A percentile compares a stretch with the other conserved stretches of the same genome.
Conservation (phyloP, 2,329 filamentous ascomycete species). For the Diaporthe batatas region DNA sequence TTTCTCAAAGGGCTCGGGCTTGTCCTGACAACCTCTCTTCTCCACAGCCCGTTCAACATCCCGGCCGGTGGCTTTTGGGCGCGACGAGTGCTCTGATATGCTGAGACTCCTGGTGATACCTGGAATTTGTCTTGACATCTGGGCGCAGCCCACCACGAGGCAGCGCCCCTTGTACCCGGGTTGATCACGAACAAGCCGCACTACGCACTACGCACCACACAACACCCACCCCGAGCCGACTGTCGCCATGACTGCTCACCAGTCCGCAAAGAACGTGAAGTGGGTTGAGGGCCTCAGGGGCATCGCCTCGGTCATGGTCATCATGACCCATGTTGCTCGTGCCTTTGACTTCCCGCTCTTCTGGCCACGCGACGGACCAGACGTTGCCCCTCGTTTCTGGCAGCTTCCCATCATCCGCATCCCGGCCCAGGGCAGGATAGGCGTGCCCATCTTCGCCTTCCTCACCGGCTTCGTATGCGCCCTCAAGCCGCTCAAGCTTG, state of each 20-base stretch:
- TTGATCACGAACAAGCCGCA: no score
- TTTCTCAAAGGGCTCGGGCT: background rate
- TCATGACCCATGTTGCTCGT: constrained; percentile 65
- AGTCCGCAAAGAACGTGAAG: constrained; percentile 48
- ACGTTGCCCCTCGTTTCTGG: constrained; percentile 58
- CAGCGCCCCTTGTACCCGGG: background rate
- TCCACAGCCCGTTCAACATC: background rate
- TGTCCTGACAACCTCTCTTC: background rate
- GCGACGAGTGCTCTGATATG: background rate
- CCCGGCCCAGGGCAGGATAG: constrained; percentile 66
- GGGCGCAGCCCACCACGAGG: constrained; percentile 10
- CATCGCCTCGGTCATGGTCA: constrained; percentile 65
- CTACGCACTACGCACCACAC: no score
- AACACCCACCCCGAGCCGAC: background rate
- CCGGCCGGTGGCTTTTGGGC: background rate
- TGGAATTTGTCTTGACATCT: constrained; percentile 7
- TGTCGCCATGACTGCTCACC: constrained; percentile 28
- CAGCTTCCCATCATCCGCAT: constrained; percentile 67
- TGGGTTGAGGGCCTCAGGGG: constrained; percentile 61
- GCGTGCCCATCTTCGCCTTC: constrained; percentile 69
- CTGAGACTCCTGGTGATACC: constrained; percentile 7
- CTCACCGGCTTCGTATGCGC: constrained; percentile 69
- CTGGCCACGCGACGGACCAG: constrained; percentile 58
- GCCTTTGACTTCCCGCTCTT: constrained; percentile 66
- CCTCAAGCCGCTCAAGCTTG: constrained; percentile 65